Conservation (phyloP, 192 early-diverging fungal genomes). For the Linnemannia elongata region DNA sequence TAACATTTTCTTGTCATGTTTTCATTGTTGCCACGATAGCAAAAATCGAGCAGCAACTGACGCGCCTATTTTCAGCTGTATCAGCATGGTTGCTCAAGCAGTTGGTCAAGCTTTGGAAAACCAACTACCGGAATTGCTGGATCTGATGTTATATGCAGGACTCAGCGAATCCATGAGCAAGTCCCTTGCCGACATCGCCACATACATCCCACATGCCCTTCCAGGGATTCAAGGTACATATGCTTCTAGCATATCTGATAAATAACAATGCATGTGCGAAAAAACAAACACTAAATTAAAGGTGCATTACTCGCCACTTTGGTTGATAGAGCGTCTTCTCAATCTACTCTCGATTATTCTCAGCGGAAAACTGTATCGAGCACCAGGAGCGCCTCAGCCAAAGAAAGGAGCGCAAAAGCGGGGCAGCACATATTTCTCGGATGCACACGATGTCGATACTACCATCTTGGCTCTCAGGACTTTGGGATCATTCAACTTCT, state of each 20-base stretch:
- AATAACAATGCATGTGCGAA: background rate
- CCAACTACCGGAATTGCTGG: constrained; percentile 87
- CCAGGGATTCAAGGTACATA: constrained; percentile 83
- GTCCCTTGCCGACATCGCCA: constrained; percentile 82
- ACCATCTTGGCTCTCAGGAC: constrained; percentile 87
- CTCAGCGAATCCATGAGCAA: constrained; percentile 83
- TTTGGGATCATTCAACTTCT: constrained; percentile 89
- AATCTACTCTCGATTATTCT: constrained; percentile 90
- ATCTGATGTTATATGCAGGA: constrained; percentile 91
- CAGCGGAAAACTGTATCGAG: constrained; percentile 80
- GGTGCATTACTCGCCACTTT: background rate
- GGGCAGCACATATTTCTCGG: constrained; percentile 46
- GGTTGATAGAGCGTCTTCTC: constrained; percentile 76
- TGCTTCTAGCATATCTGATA: background rate
- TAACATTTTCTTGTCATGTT: background rate
- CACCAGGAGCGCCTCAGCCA: constrained; percentile 73
- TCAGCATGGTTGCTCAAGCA: constrained; percentile 88
- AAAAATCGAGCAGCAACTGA: constrained; percentile 62
- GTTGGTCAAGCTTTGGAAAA: constrained; percentile 87
- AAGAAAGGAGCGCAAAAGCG: constrained; percentile 19
- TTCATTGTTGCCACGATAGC: constrained; percentile 2
- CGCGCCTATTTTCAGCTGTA: constrained; percentile 81
- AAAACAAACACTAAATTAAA: background rate
- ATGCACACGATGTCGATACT: constrained; percentile 75
- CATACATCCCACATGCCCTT: constrained; percentile 84